phyloP scores from a whole-genome alignment of 257 asterid genomes.

The Solanum neorickii region DNA sequence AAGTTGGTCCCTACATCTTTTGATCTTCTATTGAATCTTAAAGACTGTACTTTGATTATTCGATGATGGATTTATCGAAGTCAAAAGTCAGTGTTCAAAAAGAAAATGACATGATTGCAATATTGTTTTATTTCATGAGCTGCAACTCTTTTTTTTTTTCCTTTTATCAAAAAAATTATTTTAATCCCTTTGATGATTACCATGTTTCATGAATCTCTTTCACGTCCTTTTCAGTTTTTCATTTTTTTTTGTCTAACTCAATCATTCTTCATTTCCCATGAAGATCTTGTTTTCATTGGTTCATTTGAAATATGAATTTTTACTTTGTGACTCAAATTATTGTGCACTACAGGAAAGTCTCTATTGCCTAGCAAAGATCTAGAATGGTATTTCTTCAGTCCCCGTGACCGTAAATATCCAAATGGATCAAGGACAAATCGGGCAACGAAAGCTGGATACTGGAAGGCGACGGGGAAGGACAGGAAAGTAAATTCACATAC shows the following conservation, averaged over 20 bases:
- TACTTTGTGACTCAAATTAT: neutral
- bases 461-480: constrained; percentile 99
- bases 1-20: constrained; percentile 55
- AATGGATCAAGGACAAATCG: constrained; percentile 95
- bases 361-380: constrained; percentile 94
- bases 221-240: neutral
- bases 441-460: constrained; percentile 88
- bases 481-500: constrained; percentile 72
- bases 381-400: constrained; percentile 97
- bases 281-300: neutral
- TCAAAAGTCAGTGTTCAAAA: constrained; percentile 33
- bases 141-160: neutral
- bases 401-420: constrained; percentile 91
- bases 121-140: neutral
- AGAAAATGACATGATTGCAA: constrained; percentile 21
- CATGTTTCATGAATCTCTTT: neutral
- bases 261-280: neutral
- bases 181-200: neutral
- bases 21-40: constrained; percentile 20
- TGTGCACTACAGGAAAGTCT: constrained; percentile 47
- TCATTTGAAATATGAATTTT: neutral
- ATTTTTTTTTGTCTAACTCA: neutral
- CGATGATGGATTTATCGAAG: constrained; percentile 6
- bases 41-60: constrained; percentile 13
- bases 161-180: neutral